A percentile compares a stretch with the other conserved stretches of the same genome.
Conservation (phyloP, 73 alveolate species). For the Paramecium sonneborni region DNA sequence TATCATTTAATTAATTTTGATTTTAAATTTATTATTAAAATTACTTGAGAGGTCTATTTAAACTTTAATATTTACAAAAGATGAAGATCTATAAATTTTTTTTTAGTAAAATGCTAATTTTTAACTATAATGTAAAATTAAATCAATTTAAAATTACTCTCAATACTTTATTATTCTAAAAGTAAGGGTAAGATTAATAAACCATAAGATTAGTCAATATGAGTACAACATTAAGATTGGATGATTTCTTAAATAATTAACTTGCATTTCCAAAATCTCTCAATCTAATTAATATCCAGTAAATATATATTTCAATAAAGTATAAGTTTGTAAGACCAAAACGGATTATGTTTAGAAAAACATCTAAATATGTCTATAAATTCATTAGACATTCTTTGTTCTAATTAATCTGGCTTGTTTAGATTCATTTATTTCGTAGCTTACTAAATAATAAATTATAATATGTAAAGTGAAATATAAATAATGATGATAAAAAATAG, state of each 20-base stretch:
- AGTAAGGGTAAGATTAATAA: slow-evolving; percentile 77
- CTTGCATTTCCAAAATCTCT: slow-evolving; percentile 70
- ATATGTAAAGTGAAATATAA: background rate
- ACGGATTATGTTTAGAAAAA: slow-evolving; percentile 91
- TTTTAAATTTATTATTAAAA: no score
- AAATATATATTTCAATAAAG: slow-evolving; percentile 67
- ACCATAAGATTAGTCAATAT: slow-evolving; percentile 90
- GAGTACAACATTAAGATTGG: slow-evolving; percentile 95
- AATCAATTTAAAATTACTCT: no score
- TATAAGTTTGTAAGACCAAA: slow-evolving; percentile 74
- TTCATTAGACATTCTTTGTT: slow-evolving; percentile 90
- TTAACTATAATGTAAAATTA: no score
- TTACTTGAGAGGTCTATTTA: no score
- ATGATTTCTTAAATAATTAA: slow-evolving; percentile 89
- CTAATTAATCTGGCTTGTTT: slow-evolving; percentile 94
- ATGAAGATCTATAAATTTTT: no score
- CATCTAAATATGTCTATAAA: slow-evolving; percentile 87
- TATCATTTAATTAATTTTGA: slow-evolving; percentile 84
- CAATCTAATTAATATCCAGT: slow-evolving; percentile 88
- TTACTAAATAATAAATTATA: slow-evolving; percentile 77
- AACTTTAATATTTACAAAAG: no score
- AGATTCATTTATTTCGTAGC: slow-evolving; percentile 81
- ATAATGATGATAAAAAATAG: slow-evolving; percentile 42
- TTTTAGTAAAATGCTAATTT: no score
- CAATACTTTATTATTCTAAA: no score